phyloP scores from a whole-genome alignment of 1,284 basidiomycete species.

The Apiotrichum sp. region DNA sequence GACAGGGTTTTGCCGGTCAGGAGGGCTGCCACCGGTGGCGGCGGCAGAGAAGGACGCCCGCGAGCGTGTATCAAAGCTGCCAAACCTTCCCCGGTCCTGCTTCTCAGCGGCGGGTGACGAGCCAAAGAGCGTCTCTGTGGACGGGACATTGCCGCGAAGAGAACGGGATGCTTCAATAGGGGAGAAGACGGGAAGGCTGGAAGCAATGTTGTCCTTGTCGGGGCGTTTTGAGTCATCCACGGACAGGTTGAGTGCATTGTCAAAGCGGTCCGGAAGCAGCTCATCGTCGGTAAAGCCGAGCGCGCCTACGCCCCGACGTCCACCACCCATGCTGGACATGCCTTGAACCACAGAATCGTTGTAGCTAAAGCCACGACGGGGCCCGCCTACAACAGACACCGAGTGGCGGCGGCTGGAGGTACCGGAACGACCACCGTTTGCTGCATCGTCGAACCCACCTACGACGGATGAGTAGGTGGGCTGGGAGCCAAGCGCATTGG shows the following conservation, averaged over 20 bases:
- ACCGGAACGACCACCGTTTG: slow-evolving; percentile 48
- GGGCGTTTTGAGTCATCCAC: slow-evolving; percentile 46
- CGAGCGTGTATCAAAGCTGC: slow-evolving; percentile 1
- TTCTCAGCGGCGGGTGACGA: slow-evolving; percentile 14
- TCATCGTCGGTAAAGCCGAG: slow-evolving; percentile 67
- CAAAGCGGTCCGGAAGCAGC: slow-evolving; percentile 57
- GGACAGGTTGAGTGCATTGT: slow-evolving; percentile 59
- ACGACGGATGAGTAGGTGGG: slow-evolving; percentile 25
- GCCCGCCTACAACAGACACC: slow-evolving; percentile 64
- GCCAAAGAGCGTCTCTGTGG: slow-evolving; percentile 11
- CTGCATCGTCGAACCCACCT: slow-evolving; percentile 27
- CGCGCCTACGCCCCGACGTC: slow-evolving; percentile 24
- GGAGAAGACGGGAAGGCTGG: slow-evolving; percentile 18
- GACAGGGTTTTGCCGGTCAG: slow-evolving; percentile 15
- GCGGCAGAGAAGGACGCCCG: slow-evolving; percentile 1
- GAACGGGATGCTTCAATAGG: slow-evolving; percentile 4
- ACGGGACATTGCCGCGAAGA: slow-evolving; percentile 5
- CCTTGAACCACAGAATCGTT: slow-evolving; percentile 55
- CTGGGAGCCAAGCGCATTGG: slow-evolving; percentile 22
- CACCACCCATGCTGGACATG: slow-evolving; percentile 55
- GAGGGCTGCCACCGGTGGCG: slow-evolving; percentile 1
- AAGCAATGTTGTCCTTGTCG: slow-evolving; percentile 4
- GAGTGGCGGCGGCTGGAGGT: slow-evolving; percentile 77
- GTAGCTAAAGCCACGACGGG: slow-evolving; percentile 37
- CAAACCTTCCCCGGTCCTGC: slow-evolving; percentile 9